These are phyloP conservation scores for Dissophora ornata DNA, from an alignment of 192 early-diverging fungal species.

Conservation along the genomic window DNA sequence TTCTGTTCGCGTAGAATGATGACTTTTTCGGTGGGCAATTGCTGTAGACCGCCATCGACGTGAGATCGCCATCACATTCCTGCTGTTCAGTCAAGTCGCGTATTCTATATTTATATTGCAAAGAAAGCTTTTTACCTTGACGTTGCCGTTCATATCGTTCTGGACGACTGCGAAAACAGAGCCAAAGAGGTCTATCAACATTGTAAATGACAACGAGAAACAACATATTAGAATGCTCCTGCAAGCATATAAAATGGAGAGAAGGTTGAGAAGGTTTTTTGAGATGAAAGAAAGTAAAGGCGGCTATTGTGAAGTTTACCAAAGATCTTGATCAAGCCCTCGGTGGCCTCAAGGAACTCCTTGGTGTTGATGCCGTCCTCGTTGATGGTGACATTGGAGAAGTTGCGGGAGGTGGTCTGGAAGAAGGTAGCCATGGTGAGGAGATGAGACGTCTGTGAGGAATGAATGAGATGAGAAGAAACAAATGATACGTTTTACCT, in stretches of 20 bases:
- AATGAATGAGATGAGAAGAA: not conserved
- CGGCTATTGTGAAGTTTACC: slow-evolving; percentile 61
- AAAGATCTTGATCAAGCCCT: slow-evolving; percentile 81
- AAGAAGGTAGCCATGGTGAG: slow-evolving; percentile 67
- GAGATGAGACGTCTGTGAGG: slow-evolving; percentile 18
- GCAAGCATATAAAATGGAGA: not conserved
- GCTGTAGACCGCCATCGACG: too few relatives aligned
- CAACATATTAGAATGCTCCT: not conserved
- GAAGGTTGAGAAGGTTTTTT: not conserved
- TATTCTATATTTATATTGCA: not conserved
- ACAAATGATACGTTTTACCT: too few relatives aligned
- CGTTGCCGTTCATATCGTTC: slow-evolving; percentile 92
- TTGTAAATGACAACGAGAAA: too few relatives aligned
- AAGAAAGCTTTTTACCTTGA: slow-evolving; percentile 64
- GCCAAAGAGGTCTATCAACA: slow-evolving; percentile 68
- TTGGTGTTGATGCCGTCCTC: slow-evolving; percentile 75
- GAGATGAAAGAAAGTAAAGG: not conserved
- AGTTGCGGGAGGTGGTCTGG: slow-evolving; percentile 71
- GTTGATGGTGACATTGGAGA: slow-evolving; percentile 71
- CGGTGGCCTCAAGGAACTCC: slow-evolving; percentile 82
- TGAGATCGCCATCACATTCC: not conserved
- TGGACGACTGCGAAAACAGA: slow-evolving; percentile 89
- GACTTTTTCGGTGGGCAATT: too few relatives aligned
- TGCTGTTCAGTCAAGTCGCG: not conserved
- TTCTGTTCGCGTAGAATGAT: too few relatives aligned